Base-by-base conservation (phyloP, 768 basidiomycete genomes). In the Pisolithus orientalis region DNA sequence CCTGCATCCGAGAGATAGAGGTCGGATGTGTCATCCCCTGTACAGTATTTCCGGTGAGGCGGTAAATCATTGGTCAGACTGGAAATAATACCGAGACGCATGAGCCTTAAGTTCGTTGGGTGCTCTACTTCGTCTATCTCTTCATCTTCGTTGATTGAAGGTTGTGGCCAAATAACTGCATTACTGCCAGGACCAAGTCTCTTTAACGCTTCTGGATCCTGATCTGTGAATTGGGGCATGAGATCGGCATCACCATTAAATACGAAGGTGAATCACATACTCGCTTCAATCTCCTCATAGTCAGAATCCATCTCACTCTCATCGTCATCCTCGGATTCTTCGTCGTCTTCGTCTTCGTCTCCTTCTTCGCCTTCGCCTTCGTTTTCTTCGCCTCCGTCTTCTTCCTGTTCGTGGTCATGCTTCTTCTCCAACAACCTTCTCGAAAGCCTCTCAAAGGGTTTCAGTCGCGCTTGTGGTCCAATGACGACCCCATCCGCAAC, bases 101-200 rank as follows among this genome's bases (percentile, higher is more conserved):
- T 83, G 53, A 86, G 80, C 40, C 84, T 76, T 54, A 80, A 80
- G 61, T 90, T 90, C 54, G 79, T 80, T n/a, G 84, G 74, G 28
- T 76, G 76, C 39, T 84, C 80, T 10, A 80, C 76, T 53, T 76
- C 76, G 14, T 84, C 79, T 29, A 82, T 74, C 17, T 83, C 85
- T 11, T 82, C 84, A 38, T 82, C 81, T 44, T 84, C 78, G 10
- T 81, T 77, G 5, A 78, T 73, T 46, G 70, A 72, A n/a, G 71
- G 72, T n/a, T 64, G 65, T 1, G 91, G 90, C 92, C 90, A 96
- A 46, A 93, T 75, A 49, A 87, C 77, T 0, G 90, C 94, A 60
- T 90, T 85, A 2, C 84, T 82, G 47, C 78, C 80, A 10, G 72
- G 62, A n/a, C 93, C 93, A 28, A 94, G 71, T 38, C 73, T 64